A percentile compares a stretch with the other conserved stretches of the same genome.
phyloP scores from a whole-genome alignment of 108 stramenopile species.

The Cyclotella distinguenda region DNA sequence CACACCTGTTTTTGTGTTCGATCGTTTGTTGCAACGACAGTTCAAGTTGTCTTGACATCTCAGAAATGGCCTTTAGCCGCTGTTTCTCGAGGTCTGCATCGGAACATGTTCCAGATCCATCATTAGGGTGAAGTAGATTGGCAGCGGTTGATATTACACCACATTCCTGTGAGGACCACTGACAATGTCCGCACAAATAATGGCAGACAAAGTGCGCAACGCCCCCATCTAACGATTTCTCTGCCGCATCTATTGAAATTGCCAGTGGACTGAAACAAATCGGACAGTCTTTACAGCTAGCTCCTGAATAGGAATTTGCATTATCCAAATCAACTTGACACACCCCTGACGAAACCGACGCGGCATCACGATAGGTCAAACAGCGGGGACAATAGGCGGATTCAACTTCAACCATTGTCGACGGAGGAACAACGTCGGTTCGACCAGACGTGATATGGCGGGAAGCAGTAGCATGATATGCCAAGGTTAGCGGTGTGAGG shows the following conservation, averaged over 20 bases:
- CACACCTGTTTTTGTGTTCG: slow-evolving; percentile 23
- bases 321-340: slow-evolving; percentile 26
- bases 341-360: slow-evolving; percentile 49
- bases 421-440: slow-evolving; percentile 59
- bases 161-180: slow-evolving; percentile 42
- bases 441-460: slow-evolving; percentile 67
- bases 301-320: slow-evolving; percentile 35
- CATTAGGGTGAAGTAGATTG: slow-evolving; percentile 28
- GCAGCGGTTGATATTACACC: slow-evolving; percentile 36
- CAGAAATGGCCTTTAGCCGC: slow-evolving; percentile 21
- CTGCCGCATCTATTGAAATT: slow-evolving; percentile 27
- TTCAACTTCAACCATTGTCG: slow-evolving; percentile 46
- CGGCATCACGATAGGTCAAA: slow-evolving; percentile 67
- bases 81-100: slow-evolving; percentile 25
- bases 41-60: slow-evolving; percentile 35
- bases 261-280: slow-evolving; percentile 55
- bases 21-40: slow-evolving; percentile 25
- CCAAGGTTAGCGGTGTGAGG: slow-evolving; percentile 64
- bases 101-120: slow-evolving; percentile 8
- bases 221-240: slow-evolving; percentile 1
- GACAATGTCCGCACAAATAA: slow-evolving; percentile 43
- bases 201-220: slow-evolving; percentile 29
- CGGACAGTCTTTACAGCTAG: slow-evolving; percentile 63
- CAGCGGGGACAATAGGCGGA: slow-evolving; percentile 73
- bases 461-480: slow-evolving; percentile 83